Base-by-base conservation (phyloP, 441 rosid species). In the Manihot esculenta region DNA sequence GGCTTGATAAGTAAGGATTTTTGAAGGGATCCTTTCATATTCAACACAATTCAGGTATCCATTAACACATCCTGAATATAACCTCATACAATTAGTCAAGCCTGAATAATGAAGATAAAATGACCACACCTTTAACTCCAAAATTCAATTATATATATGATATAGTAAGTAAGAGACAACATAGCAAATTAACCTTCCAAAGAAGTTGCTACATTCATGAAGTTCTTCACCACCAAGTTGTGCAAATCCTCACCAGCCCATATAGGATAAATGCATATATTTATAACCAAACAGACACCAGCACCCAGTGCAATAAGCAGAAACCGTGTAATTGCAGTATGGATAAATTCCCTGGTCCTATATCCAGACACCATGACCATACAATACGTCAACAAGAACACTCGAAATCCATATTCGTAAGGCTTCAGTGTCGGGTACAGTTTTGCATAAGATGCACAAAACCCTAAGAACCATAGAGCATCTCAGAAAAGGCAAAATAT, bases 1-100 rank as follows among this genome's bases (percentile, higher is more conserved):
- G 64, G 98, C 99, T 82, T 85, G 94, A 74, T 93, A 95, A 3
- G 86, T 85, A 47, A 95, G 92, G 73, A 95, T 95, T 81, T 85
- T 93, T 1, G 97, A 95, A 60, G 99, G 98, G 66, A 95, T 76
- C 70, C 91, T 86, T 54, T 84, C 90, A 71, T 95, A 95, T 76
- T 83, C 98, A 66, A 87, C 77, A 65, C 95, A 87, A 63, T 86
- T 82, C 20, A 95, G 83, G 78, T 95, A 95, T 62, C 77, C 87
- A 10, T 85, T 72, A 47, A 84, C 86, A 64, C 86, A 82, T 38
- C 88, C 88, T 84, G 69, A 35, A 73, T 0, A 71, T 42, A 73
- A 78, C 68, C 59, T 62, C 54, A 74, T 44, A 54, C 33, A 51
- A 68, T 58, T 11, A 72, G 73, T 72, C 53, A 72, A 57, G 57